Evolutionary conservation across 108 stramenopile genomes (phyloP), one percentile per base, ranked within the genome.

Genomic region (Asterionellopsis glacialis): DNA sequence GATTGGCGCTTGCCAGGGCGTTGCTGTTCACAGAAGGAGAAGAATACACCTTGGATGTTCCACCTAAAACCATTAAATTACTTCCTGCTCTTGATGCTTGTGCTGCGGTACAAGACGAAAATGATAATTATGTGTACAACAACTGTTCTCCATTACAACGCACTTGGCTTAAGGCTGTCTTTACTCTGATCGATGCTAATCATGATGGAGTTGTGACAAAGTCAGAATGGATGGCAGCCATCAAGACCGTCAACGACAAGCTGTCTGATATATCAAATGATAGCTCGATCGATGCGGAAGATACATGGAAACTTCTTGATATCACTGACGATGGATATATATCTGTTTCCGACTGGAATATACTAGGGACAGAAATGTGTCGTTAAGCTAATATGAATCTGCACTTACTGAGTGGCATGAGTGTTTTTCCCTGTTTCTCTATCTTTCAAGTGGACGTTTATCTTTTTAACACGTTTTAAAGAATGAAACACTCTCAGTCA

Each of bases 241-340:
- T 59, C 6, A 28, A 49, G 2, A 39, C 14, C 6, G 44, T 67
- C 53, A 59, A 67, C 22, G 16, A 18, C 21, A 59, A 45, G 23
- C 4, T 67, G 21, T 58, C 66, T 2, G 42, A 65, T 10, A 55
- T 5, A 40, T 42, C 40, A 18, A 5, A 1, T 25, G 47, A n/a
- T 25, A n/a, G 28, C 26, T 9, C 24, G 18, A 53, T 64, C 53
- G 44, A 57, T 44, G 65, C 51, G 13, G 57, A 65, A 21, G 41
- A 24, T 12, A 65, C 51, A 18, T 65, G 65, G 57, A 16, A 65
- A 25, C n/a, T 65, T 19, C 45, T 65, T 11, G 65, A 65, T 26
- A n/a, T 22, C n/a, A 58, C 45, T 41, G 57, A 38, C 10, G 40
- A 65, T 39, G 65, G 65, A n/a, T 27, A 41, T 6, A 38, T 65